A percentile compares a stretch with the other conserved stretches of the same genome.
phyloP scores from a whole-genome alignment of 331 rosid genomes.

The Acacia pycnantha region DNA sequence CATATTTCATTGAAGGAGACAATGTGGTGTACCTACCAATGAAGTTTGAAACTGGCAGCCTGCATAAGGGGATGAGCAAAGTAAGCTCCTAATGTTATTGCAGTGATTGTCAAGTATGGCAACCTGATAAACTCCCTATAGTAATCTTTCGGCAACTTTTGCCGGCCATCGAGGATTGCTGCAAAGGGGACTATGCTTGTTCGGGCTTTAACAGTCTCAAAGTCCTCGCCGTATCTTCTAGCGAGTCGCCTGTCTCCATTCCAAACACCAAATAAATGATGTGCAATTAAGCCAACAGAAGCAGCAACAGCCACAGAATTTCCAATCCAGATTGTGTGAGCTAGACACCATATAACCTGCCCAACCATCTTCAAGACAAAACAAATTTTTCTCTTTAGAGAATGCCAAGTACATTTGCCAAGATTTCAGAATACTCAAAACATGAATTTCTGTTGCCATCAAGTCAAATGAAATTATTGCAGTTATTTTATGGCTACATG shows the following conservation, averaged over 20 bases:
- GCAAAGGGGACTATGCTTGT: constrained; percentile 91
- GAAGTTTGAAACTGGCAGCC: constrained; percentile 78
- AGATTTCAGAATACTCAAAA: neutral
- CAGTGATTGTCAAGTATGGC: constrained; percentile 79
- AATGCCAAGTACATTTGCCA: neutral
- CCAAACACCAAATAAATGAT: constrained; percentile 95
- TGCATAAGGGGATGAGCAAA: constrained; percentile 92
- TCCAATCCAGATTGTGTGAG: constrained; percentile 96
- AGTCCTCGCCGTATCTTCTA: constrained; percentile 56
- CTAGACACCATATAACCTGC: constrained; percentile 94
- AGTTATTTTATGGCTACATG: neutral
- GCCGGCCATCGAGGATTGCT: constrained; percentile 88
- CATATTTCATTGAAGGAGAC: neutral
- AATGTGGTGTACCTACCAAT: constrained; percentile 57
- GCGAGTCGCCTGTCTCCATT: constrained; percentile 87
- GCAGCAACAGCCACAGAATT: constrained; percentile 86
- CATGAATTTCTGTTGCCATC: constrained; percentile 4
- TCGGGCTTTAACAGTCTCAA: constrained; percentile 61
- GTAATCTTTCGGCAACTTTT: constrained; percentile 75
- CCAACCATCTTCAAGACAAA: constrained; percentile 69
- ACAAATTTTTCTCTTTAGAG: constrained; percentile 24
- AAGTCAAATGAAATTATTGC: neutral
- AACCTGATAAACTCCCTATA: constrained; percentile 84
- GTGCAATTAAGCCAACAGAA: constrained; percentile 80
- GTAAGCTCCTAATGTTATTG: constrained; percentile 78